Percentiles rank a stretch among this genome's conserved stretches.
Evolutionary conservation across 129 eudicot genomes (phyloP).

Genomic region (Helianthus tuberosus): DNA sequence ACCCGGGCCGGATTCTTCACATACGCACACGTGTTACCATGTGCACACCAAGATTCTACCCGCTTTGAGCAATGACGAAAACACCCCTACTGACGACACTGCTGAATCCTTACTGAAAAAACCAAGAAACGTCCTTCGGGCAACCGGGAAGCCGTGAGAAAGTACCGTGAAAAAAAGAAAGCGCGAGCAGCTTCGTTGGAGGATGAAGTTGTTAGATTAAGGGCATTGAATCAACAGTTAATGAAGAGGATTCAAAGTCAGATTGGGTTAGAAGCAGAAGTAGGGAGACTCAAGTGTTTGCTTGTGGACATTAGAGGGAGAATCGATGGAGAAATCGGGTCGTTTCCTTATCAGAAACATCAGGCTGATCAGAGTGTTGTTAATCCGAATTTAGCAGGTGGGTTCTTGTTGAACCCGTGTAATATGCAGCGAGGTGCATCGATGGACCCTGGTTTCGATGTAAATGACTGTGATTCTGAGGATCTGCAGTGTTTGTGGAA

Average conservation of each 20-base stretch:
- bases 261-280: constrained; percentile 82
- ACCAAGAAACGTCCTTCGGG: constrained; percentile 71
- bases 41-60: constrained; percentile 90
- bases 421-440: constrained; percentile 51
- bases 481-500: constrained; percentile 71
- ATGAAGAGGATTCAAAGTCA: constrained; percentile 87
- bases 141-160: constrained; percentile 91
- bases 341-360: constrained; percentile 88
- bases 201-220: constrained; percentile 83
- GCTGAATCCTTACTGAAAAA: constrained; percentile 76
- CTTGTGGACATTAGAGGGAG: constrained; percentile 97
- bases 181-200: constrained; percentile 91
- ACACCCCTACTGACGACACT: constrained; percentile 73
- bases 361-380: constrained; percentile 48
- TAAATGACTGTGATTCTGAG: constrained; percentile 71
- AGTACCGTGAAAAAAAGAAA: constrained; percentile 96
- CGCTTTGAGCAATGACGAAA: constrained; percentile 55
- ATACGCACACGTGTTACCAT: constrained; percentile 95
- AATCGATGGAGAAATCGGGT: constrained; percentile 95
- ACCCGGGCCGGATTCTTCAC: constrained; percentile 89
- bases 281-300: constrained; percentile 91
- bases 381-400: constrained; percentile 48
- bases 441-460: constrained; percentile 50
- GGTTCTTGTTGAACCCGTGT: constrained; percentile 79
- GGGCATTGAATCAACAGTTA: constrained; percentile 82